phyloP scores from a whole-genome alignment of 176 grass and related monocot species.

The Aegilops longissima region DNA sequence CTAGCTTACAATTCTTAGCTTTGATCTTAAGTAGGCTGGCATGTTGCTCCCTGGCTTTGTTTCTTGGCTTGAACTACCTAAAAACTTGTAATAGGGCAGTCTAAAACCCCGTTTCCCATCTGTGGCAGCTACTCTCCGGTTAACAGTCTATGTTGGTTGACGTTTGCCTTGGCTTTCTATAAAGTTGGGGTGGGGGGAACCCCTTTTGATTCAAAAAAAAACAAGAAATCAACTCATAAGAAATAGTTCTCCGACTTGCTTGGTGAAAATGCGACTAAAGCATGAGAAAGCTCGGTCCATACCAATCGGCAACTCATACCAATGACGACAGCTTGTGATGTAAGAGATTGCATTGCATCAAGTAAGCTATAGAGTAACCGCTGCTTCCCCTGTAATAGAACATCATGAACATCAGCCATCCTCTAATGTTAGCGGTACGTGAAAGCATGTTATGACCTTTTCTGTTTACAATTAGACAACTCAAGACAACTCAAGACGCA shows the following conservation, averaged over 20 bases:
- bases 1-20: no score
- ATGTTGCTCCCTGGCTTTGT: no score
- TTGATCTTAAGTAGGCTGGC: no score
- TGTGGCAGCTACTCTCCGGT: no score
- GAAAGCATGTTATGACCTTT: slow-evolving; percentile 4
- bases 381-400: slow-evolving; percentile 81
- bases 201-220: not conserved
- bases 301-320: slow-evolving; percentile 92
- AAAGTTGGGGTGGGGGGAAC: no score
- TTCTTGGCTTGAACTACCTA: no score
- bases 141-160: no score
- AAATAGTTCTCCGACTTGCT: not conserved
- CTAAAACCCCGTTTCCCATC: no score
- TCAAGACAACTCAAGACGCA: not conserved
- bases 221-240: not conserved
- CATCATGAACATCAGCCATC: slow-evolving; percentile 6
- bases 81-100: no score
- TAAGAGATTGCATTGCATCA: slow-evolving; percentile 85
- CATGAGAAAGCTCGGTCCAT: slow-evolving; percentile 25
- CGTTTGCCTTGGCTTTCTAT: no score
- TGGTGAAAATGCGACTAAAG: slow-evolving; percentile 15
- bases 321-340: slow-evolving; percentile 88
- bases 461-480: slow-evolving; percentile 10
- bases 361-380: slow-evolving; percentile 92
- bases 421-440: not conserved